phyloP scores from a whole-genome alignment of 352 stramenopile species.

The Globisporangium sylvaticum region DNA sequence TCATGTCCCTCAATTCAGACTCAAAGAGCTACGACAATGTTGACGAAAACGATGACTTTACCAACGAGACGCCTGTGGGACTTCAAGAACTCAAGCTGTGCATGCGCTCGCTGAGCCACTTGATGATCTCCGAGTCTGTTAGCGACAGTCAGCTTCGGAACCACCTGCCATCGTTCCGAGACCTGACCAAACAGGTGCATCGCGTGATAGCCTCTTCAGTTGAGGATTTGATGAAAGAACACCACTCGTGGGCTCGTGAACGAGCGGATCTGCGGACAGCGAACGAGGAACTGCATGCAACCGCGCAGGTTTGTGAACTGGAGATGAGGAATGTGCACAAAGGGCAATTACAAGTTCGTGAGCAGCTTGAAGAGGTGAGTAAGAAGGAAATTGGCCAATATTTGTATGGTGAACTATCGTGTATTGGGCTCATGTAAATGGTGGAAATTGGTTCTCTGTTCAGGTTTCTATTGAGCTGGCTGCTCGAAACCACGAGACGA shows the following conservation, averaged over 20 bases:
- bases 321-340: conserved; percentile 38
- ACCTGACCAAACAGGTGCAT: conserved; percentile 7
- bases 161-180: background rate
- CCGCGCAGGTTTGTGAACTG: conserved; percentile 25
- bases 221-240: conserved; percentile 11
- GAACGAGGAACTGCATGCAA: conserved; percentile 27
- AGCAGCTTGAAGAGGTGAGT: conserved; percentile 5
- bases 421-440: no score
- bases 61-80: background rate
- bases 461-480: background rate
- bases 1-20: conserved; percentile 4
- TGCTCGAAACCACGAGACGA: conserved; percentile 6
- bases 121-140: background rate
- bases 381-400: no score
- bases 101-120: background rate
- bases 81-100: background rate
- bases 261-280: conserved; percentile 28
- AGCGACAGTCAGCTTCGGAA: background rate
- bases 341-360: background rate
- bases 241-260: conserved; percentile 39
- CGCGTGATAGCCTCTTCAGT: background rate
- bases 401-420: no score
- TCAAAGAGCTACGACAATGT: background rate
- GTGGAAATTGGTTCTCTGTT: background rate
- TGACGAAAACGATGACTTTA: background rate